Percentiles rank a stretch among this genome's conserved stretches.
Conservation (phyloP, 192 early-diverging fungal genomes). For the Coemansia furcata region DNA sequence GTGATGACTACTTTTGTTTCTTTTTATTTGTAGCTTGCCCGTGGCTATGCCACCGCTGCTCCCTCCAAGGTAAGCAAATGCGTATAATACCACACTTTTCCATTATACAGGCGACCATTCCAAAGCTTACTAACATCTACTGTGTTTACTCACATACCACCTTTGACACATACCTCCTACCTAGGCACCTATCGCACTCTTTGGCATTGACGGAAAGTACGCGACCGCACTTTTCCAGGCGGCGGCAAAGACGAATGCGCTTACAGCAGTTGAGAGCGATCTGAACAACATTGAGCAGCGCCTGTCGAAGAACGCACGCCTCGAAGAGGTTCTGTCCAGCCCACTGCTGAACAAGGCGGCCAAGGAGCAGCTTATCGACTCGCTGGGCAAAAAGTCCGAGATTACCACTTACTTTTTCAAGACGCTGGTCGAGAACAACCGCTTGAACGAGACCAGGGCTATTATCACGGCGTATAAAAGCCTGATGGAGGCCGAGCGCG, state of each 20-base stretch:
- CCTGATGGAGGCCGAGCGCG: constrained; percentile 87
- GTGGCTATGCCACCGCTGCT: constrained; percentile 59
- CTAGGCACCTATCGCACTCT: constrained; percentile 78
- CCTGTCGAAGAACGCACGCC: constrained; percentile 69
- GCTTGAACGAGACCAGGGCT: constrained; percentile 78
- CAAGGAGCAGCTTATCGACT: constrained; percentile 71
- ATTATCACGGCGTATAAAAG: constrained; percentile 76
- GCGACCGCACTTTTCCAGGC: constrained; percentile 95
- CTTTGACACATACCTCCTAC: background rate
- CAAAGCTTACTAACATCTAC: background rate
- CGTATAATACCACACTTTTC: background rate
- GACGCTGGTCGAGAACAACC: constrained; percentile 91
- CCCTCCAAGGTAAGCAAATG: constrained; percentile 49
- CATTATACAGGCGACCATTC: background rate
- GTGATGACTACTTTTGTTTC: background rate
- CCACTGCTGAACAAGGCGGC: constrained; percentile 77
- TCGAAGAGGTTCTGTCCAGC: constrained; percentile 77
- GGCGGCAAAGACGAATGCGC: constrained; percentile 76
- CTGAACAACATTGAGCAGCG: constrained; percentile 64
- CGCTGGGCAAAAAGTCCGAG: constrained; percentile 69
- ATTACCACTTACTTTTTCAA: constrained; percentile 91
- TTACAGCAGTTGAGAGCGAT: constrained; percentile 83
- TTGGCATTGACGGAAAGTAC: constrained; percentile 96
- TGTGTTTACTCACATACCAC: background rate
- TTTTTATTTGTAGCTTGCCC: constrained; percentile 52